Percentiles rank a stretch among this genome's conserved stretches.
Evolutionary conservation across 352 stramenopile genomes (phyloP).

Genomic region (Thraustochytrium sp.): DNA sequence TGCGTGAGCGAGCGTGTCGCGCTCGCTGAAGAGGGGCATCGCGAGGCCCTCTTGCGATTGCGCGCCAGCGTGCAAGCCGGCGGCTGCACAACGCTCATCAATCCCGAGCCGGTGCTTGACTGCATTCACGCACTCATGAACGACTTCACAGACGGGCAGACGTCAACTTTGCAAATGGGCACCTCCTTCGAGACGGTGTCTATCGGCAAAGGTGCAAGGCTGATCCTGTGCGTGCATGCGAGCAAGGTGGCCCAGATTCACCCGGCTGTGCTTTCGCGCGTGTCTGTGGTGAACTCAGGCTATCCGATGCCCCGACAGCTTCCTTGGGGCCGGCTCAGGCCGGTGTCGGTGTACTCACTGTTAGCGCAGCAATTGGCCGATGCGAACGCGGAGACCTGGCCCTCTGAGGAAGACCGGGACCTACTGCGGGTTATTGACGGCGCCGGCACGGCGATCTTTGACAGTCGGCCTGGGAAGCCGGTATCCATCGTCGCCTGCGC

Average conservation of each 20-base stretch:
- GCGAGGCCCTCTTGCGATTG: constrained; percentile 8
- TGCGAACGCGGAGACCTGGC: neutral
- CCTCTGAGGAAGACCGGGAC: neutral
- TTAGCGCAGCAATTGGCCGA: neutral
- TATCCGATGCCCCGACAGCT: constrained; percentile 29
- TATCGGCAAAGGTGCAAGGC: neutral
- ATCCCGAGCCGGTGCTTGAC: constrained; percentile 19
- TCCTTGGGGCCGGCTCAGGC: neutral
- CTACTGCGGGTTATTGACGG: neutral
- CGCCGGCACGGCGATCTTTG: neutral
- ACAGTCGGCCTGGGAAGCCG: neutral
- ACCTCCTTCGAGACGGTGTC: constrained; percentile 34
- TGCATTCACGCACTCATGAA: constrained; percentile 32
- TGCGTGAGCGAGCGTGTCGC: neutral
- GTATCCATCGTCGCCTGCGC: constrained; percentile 18
- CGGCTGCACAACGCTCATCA: neutral
- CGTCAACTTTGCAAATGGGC: constrained; percentile 27
- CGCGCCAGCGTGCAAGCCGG: neutral
- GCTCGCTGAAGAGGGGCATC: neutral
- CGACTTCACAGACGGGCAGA: constrained; percentile 29
- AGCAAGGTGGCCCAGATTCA: neutral
- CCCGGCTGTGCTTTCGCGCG: constrained; percentile 3
- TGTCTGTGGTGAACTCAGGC: constrained; percentile 28
- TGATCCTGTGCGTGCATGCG: constrained; percentile 26
- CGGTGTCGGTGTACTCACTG: neutral